Evolutionary conservation across 2,329 filamentous ascomycete genomes (phyloP), one percentile per base, ranked within the genome.

Genomic region (Coniochaeta prunicola): DNA sequence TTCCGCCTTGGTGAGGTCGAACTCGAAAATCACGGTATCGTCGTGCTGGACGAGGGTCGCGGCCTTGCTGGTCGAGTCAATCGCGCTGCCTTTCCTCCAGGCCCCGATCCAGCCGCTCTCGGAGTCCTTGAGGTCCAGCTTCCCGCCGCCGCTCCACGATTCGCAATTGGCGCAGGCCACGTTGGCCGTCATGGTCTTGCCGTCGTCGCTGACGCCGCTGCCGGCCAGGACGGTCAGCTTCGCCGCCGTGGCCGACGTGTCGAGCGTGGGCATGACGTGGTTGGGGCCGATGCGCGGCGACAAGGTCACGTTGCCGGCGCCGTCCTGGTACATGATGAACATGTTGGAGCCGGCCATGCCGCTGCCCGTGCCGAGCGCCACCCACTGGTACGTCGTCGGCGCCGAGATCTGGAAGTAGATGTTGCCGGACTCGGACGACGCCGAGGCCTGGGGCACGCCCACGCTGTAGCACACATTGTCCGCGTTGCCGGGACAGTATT

Each of bases 351-450:
- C 80, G 15, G 68, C 42, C 85, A 88, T 88, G 45, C 62, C 60
- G 0, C 66, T 64, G 53, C 85, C 85, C 33, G 81, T 82, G 31
- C 82, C 85, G 19, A 87, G 73, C 9, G 76, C 80, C 17, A 85
- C 76, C 85, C 85, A 88, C 60, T 69, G 65, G 66, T 80, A 80
- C 6, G 71, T 72, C 2, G 75, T 74, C 1, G 82, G 80, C 4
- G 83, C 82, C n/a, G 72, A 72, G 59, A 88, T 75, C 66, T 86
- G 84, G 62, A 88, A 77, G 68, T 83, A 87, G 58, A 88, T 76
- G 66, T 83, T 82, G 58, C 83, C 83, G 4, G 73, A 71, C 33
- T 75, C 76, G 3, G 76, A 74, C 38, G 72, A 72, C 13, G 77
- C 76, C 1, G 82, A 80, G 1, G 73, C 66, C 53, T 74, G 64